phyloP scores from a whole-genome alignment of 495 filamentous ascomycete species.

The Podospora australis region DNA sequence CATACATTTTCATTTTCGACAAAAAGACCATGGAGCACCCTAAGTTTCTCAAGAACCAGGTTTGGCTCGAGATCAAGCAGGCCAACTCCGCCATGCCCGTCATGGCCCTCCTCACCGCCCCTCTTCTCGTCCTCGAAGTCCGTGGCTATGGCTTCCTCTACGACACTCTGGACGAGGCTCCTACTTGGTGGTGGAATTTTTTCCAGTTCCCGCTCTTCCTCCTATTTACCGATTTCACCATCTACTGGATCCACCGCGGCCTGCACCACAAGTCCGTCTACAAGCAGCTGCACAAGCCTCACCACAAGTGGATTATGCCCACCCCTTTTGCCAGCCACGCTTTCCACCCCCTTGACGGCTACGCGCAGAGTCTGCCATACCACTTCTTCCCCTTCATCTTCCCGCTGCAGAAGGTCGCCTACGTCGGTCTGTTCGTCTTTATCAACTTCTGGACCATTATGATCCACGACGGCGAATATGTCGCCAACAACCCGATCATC shows the following conservation, averaged over 20 bases:
- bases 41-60: constrained; percentile 93
- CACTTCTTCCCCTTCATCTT: constrained; percentile 92
- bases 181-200: constrained; percentile 68
- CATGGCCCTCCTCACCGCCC: constrained; percentile 78
- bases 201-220: constrained; percentile 91
- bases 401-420: constrained; percentile 86
- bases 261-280: constrained; percentile 80
- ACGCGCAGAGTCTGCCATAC: constrained; percentile 85
- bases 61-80: constrained; percentile 78
- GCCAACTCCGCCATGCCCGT: constrained; percentile 65
- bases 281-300: constrained; percentile 87
- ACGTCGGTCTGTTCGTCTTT: constrained; percentile 79
- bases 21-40: constrained; percentile 83
- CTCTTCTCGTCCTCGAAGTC: constrained; percentile 78
- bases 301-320: constrained; percentile 99
- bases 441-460: constrained; percentile 97
- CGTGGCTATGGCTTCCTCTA: constrained; percentile 85
- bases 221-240: constrained; percentile 83
- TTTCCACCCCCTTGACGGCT: constrained; percentile 94
- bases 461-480: constrained; percentile 96
- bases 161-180: constrained; percentile 63
- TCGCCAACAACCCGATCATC: constrained; percentile 78
- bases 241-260: constrained; percentile 93
- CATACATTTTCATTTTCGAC: constrained; percentile 91
- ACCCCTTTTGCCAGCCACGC: constrained; percentile 88